Conservation (phyloP, 805 yeast genomes). For the Grigorovia transvaalensis region DNA sequence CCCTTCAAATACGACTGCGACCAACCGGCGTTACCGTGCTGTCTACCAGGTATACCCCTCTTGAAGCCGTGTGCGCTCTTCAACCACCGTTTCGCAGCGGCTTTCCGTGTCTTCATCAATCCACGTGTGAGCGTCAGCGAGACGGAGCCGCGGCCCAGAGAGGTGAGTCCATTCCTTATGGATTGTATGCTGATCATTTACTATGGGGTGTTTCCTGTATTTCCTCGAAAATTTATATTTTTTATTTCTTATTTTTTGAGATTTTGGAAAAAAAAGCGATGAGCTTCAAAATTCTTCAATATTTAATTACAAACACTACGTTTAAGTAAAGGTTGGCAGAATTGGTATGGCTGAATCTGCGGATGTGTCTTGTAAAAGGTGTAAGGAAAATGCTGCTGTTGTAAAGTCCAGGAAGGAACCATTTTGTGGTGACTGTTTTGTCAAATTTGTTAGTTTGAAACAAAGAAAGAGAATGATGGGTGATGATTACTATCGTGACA, state of each 20-base stretch:
- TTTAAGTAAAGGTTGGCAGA: neutral
- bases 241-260: no score
- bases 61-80: slow-evolving; percentile 59
- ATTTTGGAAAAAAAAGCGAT: neutral
- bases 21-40: slow-evolving; percentile 91
- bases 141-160: neutral
- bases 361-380: slow-evolving; percentile 15
- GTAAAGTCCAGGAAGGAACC: slow-evolving; percentile 24
- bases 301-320: neutral
- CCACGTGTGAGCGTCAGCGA: slow-evolving; percentile 24
- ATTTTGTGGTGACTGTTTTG: slow-evolving; percentile 44
- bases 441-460: slow-evolving; percentile 63
- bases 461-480: slow-evolving; percentile 65
- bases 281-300: neutral
- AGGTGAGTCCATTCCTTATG: neutral
- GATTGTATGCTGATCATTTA: neutral
- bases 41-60: slow-evolving; percentile 73
- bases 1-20: slow-evolving; percentile 47
- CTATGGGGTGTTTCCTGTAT: neutral
- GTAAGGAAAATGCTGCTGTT: slow-evolving; percentile 11
- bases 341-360: neutral
- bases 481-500: slow-evolving; percentile 61
- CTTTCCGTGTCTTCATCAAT: slow-evolving; percentile 67
- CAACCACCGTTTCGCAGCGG: slow-evolving; percentile 80
- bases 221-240: neutral